Percentiles rank a stretch among this genome's conserved stretches.
Evolutionary conservation across 1,284 basidiomycete species (phyloP).

Genomic region (Lentinus polychrous): DNA sequence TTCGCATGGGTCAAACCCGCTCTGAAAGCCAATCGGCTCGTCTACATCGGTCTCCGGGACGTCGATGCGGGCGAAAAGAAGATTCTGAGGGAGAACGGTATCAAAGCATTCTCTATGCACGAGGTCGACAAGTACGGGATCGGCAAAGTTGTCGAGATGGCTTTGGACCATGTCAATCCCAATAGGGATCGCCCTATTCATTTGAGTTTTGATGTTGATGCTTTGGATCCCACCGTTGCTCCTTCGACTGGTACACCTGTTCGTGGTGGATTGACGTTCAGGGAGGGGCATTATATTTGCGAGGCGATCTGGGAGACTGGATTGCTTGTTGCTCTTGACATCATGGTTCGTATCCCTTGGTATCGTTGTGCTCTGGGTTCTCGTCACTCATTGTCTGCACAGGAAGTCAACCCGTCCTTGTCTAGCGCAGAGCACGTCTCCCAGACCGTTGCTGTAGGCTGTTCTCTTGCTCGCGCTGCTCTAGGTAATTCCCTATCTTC

Average conservation of each 20-base stretch:
- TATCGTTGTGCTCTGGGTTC: not conserved
- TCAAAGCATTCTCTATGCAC: slow-evolving; percentile 97
- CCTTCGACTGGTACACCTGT: slow-evolving; percentile 95
- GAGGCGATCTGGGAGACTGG: slow-evolving; percentile 94
- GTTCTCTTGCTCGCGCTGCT: slow-evolving; percentile 86
- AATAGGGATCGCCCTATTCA: slow-evolving; percentile 82
- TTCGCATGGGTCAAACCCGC: slow-evolving; percentile 80
- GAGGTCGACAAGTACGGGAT: slow-evolving; percentile 97
- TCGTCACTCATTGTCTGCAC: slow-evolving; percentile 9
- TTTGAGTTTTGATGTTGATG: slow-evolving; percentile 96
- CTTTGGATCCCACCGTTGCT: slow-evolving; percentile 88
- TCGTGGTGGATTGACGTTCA: slow-evolving; percentile 92
- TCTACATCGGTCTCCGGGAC: slow-evolving; percentile 96
- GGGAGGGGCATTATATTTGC: slow-evolving; percentile 97
- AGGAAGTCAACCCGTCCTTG: slow-evolving; percentile 97
- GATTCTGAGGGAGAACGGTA: slow-evolving; percentile 81
- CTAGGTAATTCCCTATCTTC: slow-evolving; percentile 48
- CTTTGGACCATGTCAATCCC: slow-evolving; percentile 90
- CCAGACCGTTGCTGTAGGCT: slow-evolving; percentile 91
- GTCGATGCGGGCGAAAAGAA: slow-evolving; percentile 87
- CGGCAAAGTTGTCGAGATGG: slow-evolving; percentile 92
- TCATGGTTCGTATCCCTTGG: slow-evolving; percentile 59
- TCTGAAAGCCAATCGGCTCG: slow-evolving; percentile 69
- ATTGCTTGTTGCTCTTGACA: slow-evolving; percentile 83
- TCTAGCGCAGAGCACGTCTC: slow-evolving; percentile 65